Evolutionary conservation across 2,329 filamentous ascomycete genomes (phyloP).

Genomic region (Akanthomyces muscarius): DNA sequence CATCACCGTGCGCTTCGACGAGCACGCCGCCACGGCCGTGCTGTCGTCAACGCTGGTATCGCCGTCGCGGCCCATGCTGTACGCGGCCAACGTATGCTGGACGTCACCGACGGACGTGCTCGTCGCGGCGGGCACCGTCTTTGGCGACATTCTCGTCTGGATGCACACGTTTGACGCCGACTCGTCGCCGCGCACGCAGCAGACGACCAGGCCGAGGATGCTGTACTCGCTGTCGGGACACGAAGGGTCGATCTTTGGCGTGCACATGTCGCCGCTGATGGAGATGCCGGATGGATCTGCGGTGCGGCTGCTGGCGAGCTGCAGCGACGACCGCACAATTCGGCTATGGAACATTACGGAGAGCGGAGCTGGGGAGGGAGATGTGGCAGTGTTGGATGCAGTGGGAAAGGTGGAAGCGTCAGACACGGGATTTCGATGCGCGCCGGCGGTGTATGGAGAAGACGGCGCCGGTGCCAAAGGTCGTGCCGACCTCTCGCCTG

Average conservation of each 20-base stretch:
- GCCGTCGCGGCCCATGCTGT: conserved; percentile 78
- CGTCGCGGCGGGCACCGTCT: conserved; percentile 85
- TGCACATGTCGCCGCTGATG: conserved; percentile 66
- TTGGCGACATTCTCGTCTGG: conserved; percentile 92
- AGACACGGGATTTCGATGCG: conserved; percentile 60
- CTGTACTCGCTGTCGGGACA: conserved; percentile 62
- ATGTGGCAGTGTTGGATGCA: conserved; percentile 17
- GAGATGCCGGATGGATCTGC: conserved; percentile 34
- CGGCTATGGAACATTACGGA: conserved; percentile 80
- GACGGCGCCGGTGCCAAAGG: conserved; percentile 7
- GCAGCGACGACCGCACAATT: conserved; percentile 90
- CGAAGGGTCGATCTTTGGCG: conserved; percentile 90
- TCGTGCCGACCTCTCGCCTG: conserved; percentile 32
- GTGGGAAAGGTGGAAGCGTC: conserved; percentile 43
- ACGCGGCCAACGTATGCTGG: conserved; percentile 73
- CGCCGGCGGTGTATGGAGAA: conserved; percentile 24
- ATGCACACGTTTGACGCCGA: conserved; percentile 46
- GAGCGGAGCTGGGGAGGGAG: conserved; percentile 23
- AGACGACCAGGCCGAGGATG: conserved; percentile 35
- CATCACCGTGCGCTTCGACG: conserved; percentile 43
- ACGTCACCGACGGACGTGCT: conserved; percentile 56
- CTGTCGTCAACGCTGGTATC: conserved; percentile 51
- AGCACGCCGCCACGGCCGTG: conserved; percentile 29
- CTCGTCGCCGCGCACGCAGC: conserved; percentile 21
- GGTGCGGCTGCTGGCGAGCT: conserved; percentile 73